Evolutionary conservation across 2,329 filamentous ascomycete species (phyloP), one percentile per base, ranked within the genome.

Genomic region (Neocucurbitaria cava): DNA sequence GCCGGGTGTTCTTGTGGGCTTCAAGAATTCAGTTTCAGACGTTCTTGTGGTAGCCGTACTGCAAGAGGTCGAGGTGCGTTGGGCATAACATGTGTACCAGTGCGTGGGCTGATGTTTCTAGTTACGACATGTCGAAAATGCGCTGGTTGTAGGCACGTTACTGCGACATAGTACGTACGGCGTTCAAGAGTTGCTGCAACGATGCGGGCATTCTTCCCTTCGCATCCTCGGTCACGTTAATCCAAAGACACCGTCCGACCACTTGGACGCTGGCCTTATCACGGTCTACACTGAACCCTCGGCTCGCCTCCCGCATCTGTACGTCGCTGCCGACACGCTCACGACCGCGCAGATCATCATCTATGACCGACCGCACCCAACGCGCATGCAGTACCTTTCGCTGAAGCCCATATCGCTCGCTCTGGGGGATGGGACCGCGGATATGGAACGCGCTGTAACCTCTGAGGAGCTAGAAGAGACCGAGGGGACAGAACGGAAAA

Each of bases 331-430:
- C 53, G 83, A 87, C 43, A 84, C 85, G 58, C 86, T 87, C 5
- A 82, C 89, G 18, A 91, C 88, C 41, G 86, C 96, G 41, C 95
- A 99, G 72, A 85, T 97, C 40, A 90, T 98, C 53, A 82, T 96
- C 52, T 99, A 96, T 76, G 88, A 96, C 66, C 84, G 93, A 42
- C 95, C 95, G 0, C 85, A 89, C 52, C 94, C 95, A 0, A 87
- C 84, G 28, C 86, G 88, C 50, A 98, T 99, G 95, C 94, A 99
- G 76, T 99, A 98, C 75, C 89, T 98, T 65, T 99, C 95, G 1
- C 81, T 97, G 18, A 85, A 87, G 24, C 94, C 95, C 0, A 98
- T 99, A 46, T 89, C 92, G 0, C 82, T 99, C 38, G 92, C 92
- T 0, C 80, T 99, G 13, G 90, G 85, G 2, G 70, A 74, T 49